phyloP scores from a whole-genome alignment of 371 early-diverging fungal species.

The Coemansia sp. region DNA sequence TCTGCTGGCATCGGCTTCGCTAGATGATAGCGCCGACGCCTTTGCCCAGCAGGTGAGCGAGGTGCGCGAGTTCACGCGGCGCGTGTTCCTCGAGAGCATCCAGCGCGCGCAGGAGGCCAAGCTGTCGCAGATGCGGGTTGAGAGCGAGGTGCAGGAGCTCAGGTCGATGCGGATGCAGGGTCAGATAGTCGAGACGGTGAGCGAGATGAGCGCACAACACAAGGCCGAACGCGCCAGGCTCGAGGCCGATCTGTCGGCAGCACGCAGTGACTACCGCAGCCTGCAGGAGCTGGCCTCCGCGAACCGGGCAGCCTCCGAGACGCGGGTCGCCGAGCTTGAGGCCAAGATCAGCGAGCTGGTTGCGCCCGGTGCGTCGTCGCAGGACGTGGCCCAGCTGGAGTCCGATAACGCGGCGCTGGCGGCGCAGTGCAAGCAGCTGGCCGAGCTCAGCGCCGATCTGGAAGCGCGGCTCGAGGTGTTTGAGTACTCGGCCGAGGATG shows the following conservation, averaged over 20 bases:
- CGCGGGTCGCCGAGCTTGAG: conserved; percentile 26
- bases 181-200: conserved; percentile 36
- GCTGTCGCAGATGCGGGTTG: conserved; percentile 3
- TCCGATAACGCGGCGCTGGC: conserved; percentile 15
- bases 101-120: conserved; percentile 19
- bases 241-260: conserved; percentile 12
- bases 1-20: not conserved
- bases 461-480: conserved; percentile 34
- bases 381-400: conserved; percentile 10
- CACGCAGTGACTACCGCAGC: conserved; percentile 20
- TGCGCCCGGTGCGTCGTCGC: not conserved
- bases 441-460: conserved; percentile 15
- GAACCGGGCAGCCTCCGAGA: conserved; percentile 16
- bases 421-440: conserved; percentile 7
- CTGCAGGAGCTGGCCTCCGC: conserved; percentile 22
- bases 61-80: conserved; percentile 10
- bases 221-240: conserved; percentile 22
- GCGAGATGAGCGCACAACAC: conserved; percentile 30
- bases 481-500: conserved; percentile 20
- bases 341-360: conserved; percentile 8
- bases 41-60: conserved; percentile 15
- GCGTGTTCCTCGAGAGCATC: conserved; percentile 20
- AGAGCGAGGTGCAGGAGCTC: conserved; percentile 27
- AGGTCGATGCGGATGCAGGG: conserved; percentile 33
- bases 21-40: not conserved